Evolutionary conservation across 2,329 filamentous ascomycete genomes (phyloP).

Genomic region (Rhynchosporium graminicola): DNA sequence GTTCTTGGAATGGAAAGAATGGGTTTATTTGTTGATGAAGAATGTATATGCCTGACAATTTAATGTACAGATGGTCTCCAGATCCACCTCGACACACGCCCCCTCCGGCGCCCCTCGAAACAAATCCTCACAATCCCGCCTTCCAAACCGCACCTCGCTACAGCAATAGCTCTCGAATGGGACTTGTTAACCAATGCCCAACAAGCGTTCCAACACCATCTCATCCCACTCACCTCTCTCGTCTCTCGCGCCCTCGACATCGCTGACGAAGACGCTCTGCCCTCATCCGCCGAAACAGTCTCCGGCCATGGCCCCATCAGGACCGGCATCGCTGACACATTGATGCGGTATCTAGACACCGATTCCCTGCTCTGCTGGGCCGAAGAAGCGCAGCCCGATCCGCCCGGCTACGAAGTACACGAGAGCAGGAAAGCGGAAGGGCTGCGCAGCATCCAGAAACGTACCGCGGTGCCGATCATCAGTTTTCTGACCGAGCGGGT

Average conservation of each 20-base stretch:
- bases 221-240: conserved; percentile 87
- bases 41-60: too few relatives aligned
- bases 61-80: conserved; percentile 42
- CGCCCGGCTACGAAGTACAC: conserved; percentile 48
- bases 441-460: conserved; percentile 72
- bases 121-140: conserved; percentile 69
- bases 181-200: conserved; percentile 78
- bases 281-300: not conserved
- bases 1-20: too few relatives aligned
- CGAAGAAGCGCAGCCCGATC: conserved; percentile 53
- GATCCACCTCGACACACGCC: conserved; percentile 74
- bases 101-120: conserved; percentile 78
- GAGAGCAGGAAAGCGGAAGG: conserved; percentile 50
- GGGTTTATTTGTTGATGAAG: too few relatives aligned
- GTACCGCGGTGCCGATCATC: conserved; percentile 69
- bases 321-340: conserved; percentile 61
- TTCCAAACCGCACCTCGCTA: conserved; percentile 78
- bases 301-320: conserved; percentile 54
- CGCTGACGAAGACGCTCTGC: conserved; percentile 58
- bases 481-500: conserved; percentile 69
- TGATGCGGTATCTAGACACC: conserved; percentile 87
- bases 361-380: conserved; percentile 94
- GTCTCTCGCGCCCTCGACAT: conserved; percentile 84
- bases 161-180: conserved; percentile 90
- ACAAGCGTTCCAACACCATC: conserved; percentile 81